These are phyloP conservation scores for Cytospora mali DNA, from an alignment of 2,329 filamentous ascomycete species.

Conservation along the genomic window DNA sequence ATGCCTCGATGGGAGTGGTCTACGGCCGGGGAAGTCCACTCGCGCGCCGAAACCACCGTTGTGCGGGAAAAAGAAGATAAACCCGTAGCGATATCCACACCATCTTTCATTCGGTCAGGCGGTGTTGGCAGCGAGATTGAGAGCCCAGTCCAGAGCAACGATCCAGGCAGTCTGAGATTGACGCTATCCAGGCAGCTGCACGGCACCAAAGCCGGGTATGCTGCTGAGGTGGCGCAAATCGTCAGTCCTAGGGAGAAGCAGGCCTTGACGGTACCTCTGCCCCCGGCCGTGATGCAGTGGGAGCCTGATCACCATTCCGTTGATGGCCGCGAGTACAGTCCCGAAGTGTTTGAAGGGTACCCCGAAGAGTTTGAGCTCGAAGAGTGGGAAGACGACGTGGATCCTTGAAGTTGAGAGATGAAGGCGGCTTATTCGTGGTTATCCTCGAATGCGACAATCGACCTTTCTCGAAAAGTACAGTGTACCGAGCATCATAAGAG, in stretches of 20 bases:
- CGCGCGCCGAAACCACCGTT: background rate
- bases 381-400: background rate
- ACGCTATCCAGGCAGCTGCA: background rate
- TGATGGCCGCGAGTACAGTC: background rate
- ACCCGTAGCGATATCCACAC: background rate
- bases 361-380: background rate
- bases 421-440: background rate
- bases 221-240: background rate
- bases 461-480: background rate
- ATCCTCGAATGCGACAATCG: background rate
- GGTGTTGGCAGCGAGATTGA: background rate
- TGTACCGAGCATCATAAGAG: background rate
- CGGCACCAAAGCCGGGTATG: background rate
- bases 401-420: background rate
- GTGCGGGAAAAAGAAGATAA: background rate
- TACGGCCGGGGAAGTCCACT: background rate
- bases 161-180: background rate
- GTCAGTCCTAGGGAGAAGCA: background rate
- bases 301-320: background rate
- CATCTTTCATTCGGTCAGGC: background rate
- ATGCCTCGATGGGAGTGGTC: background rate
- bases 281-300: background rate
- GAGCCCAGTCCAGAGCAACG: background rate
- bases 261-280: background rate
- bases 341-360: constrained; percentile 3